Evolutionary conservation across 2,329 filamentous ascomycete species (phyloP), one percentile per base, ranked within the genome.

Genomic region (Chaetomium sp.): DNA sequence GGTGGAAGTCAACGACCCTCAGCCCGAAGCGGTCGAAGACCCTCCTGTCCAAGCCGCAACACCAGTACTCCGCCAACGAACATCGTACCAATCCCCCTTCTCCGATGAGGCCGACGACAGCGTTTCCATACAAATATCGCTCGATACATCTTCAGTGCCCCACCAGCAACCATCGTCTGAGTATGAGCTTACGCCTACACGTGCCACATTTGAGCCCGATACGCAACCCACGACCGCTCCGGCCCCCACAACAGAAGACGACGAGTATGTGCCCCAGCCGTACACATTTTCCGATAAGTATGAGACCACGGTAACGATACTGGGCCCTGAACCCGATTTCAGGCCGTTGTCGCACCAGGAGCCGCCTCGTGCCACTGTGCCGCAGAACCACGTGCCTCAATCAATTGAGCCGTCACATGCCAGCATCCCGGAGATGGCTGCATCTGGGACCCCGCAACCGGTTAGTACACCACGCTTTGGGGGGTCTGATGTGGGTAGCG

Each of bases 1-100:
- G 33, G 35, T 34, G 6, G 55, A 55, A 36, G 19, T 11, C 19
- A 27, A 27, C 14, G 36, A 46, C 12, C 38, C 54, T 41, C 65
- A 63, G 56, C 61, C 55, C 42, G 55, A 59, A 45, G 55, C 54
- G n/a, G 49, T 50, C 47, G 60, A 54, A 52, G 59, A 64, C 47
- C 69, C 64, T 49, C 66, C 46, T 0, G 54, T 55, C 19, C 42
- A 52, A 32, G 6, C 38, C 14, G 11, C 27, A 19, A 1, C 69
- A 6, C 68, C 67, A 38, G 58, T 58, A 14, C 37, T 65, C 7
- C 64, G 65, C 48, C 62, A 66, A 35, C 72, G 69, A 58, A 66
- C 70, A 7, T 74, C 77, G 49, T 80, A 81, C 61, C 74, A 74
- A 53, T 78, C 76, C 57, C 76, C 77, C 0, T 81, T 80, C 52